A percentile compares a stretch with the other conserved stretches of the same genome.
Conservation (phyloP, 768 basidiomycete genomes). For the Heimioporus sp. region DNA sequence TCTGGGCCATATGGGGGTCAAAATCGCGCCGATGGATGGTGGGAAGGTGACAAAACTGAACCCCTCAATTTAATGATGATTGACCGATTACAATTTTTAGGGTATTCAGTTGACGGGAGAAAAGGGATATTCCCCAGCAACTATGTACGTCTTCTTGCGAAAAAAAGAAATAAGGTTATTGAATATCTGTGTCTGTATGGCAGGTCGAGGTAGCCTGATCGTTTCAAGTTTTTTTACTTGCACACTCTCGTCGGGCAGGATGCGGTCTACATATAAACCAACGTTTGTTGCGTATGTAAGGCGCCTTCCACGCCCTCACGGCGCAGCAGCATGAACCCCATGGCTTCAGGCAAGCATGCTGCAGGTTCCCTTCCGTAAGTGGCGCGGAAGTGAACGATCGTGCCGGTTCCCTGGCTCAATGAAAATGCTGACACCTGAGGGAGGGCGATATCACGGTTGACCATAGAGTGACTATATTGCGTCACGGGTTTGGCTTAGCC, state of each 20-base stretch:
- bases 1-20: constrained; percentile 58
- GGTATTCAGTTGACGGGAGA: constrained; percentile 53
- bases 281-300: constrained; percentile 25
- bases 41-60: constrained; percentile 61
- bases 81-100: constrained; percentile 39
- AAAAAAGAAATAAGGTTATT: constrained; percentile 18
- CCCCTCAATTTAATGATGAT: constrained; percentile 19
- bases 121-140: constrained; percentile 88
- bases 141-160: constrained; percentile 57
- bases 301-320: constrained; percentile 15
- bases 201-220: constrained; percentile 52
- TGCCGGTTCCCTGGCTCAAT: constrained; percentile 18
- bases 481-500: constrained; percentile 19
- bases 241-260: constrained; percentile 7
- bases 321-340: constrained; percentile 14
- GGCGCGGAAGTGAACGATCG: constrained; percentile 29
- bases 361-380: constrained; percentile 28
- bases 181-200: constrained; percentile 8
- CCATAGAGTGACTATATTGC: constrained; percentile 23
- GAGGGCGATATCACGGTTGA: constrained; percentile 12
- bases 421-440: constrained; percentile 12
- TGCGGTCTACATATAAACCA: constrained; percentile 12
- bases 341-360: constrained; percentile 17
- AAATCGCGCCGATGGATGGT: constrained; percentile 79
- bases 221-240: neutral